Evolutionary conservation across 257 asterid genomes (phyloP), one percentile per base, ranked within the genome.

Genomic region (Catharanthus roseus): DNA sequence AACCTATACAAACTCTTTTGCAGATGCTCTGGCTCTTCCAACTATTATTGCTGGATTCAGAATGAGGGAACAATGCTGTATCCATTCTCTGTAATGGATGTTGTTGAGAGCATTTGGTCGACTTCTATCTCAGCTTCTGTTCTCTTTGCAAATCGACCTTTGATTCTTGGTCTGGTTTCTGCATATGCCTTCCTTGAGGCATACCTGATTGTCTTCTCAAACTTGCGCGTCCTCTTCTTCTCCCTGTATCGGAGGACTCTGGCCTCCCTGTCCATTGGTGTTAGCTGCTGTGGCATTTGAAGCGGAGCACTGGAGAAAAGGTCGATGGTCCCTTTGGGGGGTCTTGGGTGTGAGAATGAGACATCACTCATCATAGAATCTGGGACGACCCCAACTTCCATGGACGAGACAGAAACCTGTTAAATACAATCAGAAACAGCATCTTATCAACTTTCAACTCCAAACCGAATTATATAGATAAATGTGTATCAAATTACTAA

Each of bases 181-280:
- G 97, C 97, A 39, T 91, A 91, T 6, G 97, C 97, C 79, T 91
- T 91, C 73, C 97, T 74, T 5, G 97, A 89, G 0, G 97, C 97
- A 28, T 91, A 91, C 73, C 97, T 65, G 6, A 91, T 91, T 16
- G 95, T 87, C 83, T 89, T 91, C 77, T 89, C 97, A 57, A 91
- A 91, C 69, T 80, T 91, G 33, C 97, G 79, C 6, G 74, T 83
- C 83, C 87, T 91, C 82, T 91, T 91, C 87, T 91, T 91, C 87
- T 91, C 97, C 68, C 91, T 77, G 80, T 89, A 91, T 77, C 97
- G 84, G 42, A 87, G 31, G 23, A 91, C 96, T 63, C 96, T 79
- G 0, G 97, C 96, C 55, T 87, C 96, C 72, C 96, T 84, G 58
- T 89, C 95, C 85, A 81, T 74, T 10, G 85, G 85, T 62, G 79